Conservation (phyloP, 1,284 basidiomycete genomes). For the Ustilago xerochloae region DNA sequence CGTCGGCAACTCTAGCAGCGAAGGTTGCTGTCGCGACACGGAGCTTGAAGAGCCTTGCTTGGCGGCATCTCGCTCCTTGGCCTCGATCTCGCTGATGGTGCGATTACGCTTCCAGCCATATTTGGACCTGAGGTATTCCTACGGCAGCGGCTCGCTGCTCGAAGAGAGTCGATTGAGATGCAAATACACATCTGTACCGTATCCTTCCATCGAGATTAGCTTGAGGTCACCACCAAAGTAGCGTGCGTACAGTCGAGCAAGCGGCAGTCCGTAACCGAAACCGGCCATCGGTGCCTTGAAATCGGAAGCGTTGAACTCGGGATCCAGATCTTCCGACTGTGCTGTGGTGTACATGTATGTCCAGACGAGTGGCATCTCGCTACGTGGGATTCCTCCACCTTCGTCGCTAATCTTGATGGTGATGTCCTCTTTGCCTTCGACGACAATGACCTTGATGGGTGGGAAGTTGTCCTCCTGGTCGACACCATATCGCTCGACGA, state of each 20-base stretch:
- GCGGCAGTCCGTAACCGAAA: conserved; percentile 84
- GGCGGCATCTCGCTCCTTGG: conserved; percentile 22
- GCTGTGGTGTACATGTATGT: conserved; percentile 99
- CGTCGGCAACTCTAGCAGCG: conserved; percentile 28
- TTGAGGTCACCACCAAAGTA: conserved; percentile 98
- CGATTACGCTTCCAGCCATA: conserved; percentile 50
- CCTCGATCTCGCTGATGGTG: conserved; percentile 47
- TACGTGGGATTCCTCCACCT: conserved; percentile 91
- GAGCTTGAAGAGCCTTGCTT: neutral
- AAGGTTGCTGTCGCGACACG: conserved; percentile 14
- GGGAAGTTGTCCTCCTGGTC: conserved; percentile 85
- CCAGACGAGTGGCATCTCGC: conserved; percentile 95
- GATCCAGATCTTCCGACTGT: conserved; percentile 83
- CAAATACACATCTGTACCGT: conserved; percentile 77
- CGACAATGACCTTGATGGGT: conserved; percentile 95
- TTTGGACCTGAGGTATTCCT: conserved; percentile 56
- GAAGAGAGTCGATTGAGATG: conserved; percentile 80
- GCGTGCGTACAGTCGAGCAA: conserved; percentile 83
- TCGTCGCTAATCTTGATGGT: conserved; percentile 98
- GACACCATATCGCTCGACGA: conserved; percentile 90
- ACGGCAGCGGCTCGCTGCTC: conserved; percentile 70
- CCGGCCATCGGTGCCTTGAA: conserved; percentile 99
- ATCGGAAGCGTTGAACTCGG: conserved; percentile 87
- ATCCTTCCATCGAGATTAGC: conserved; percentile 95
- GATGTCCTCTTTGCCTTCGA: conserved; percentile 85